Percentiles rank a stretch among this genome's conserved stretches.
These are phyloP conservation scores for Komagataella populi DNA, from an alignment of 805 yeast species.

Conservation along the genomic window DNA sequence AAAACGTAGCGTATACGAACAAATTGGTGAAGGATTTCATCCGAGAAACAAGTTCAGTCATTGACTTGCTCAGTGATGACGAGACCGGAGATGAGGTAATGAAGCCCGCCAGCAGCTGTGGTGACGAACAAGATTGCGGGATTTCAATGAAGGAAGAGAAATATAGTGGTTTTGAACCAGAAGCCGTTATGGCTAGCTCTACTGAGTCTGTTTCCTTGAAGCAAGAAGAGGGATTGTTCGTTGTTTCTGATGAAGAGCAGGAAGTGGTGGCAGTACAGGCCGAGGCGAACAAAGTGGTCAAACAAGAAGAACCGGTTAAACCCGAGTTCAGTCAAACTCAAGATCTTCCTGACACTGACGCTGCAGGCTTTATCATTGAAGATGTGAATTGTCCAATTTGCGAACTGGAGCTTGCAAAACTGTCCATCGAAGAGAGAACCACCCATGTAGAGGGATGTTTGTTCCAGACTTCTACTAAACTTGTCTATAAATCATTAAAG, in stretches of 20 bases:
- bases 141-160: not conserved
- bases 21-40: not conserved
- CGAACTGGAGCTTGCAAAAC: conserved; percentile 18
- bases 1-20: not conserved
- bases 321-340: not conserved
- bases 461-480: conserved; percentile 9
- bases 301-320: not conserved
- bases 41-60: not conserved
- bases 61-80: not conserved
- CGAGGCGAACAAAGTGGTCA: not conserved
- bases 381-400: conserved; percentile 40
- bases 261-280: not conserved
- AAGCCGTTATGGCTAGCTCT: not conserved
- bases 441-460: conserved; percentile 46
- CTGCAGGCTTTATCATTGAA: not conserved
- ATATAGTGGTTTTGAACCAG: not conserved
- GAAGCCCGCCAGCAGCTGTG: not conserved
- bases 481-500: conserved; percentile 12
- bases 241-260: not conserved
- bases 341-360: not conserved
- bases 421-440: conserved; percentile 27
- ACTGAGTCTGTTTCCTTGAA: not conserved
- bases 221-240: not conserved
- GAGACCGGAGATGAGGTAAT: not conserved
- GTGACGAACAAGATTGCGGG: not conserved